These are phyloP conservation scores for Ascoidea tarda DNA, from an alignment of 805 yeast genomes.

Conservation along the genomic window DNA sequence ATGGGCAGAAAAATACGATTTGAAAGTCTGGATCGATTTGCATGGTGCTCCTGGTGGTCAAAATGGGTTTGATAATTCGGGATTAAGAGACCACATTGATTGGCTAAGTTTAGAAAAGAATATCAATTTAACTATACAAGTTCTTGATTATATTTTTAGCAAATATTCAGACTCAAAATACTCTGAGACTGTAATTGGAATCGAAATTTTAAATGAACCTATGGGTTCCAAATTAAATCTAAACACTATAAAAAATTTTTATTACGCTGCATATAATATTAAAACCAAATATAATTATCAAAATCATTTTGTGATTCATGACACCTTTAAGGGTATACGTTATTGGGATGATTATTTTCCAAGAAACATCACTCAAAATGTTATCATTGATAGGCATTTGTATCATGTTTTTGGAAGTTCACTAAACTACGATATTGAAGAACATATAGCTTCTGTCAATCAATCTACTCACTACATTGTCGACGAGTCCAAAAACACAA, in stretches of 20 bases:
- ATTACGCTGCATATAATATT: conserved; percentile 43
- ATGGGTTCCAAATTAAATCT: conserved; percentile 56
- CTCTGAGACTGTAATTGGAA: conserved; percentile 63
- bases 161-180: conserved; percentile 42
- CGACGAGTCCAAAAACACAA: conserved; percentile 22
- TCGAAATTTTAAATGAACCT: conserved; percentile 85
- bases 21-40: conserved; percentile 81
- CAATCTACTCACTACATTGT: conserved; percentile 28
- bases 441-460: conserved; percentile 44
- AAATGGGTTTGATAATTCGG: conserved; percentile 93
- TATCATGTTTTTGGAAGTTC: conserved; percentile 74
- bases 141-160: conserved; percentile 36
- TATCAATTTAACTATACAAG: conserved; percentile 37
- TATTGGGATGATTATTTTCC: conserved; percentile 51
- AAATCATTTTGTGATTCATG: conserved; percentile 56
- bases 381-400: conserved; percentile 78
- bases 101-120: conserved; percentile 43
- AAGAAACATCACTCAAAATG: conserved; percentile 41
- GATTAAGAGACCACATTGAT: conserved; percentile 46
- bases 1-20: conserved; percentile 53
- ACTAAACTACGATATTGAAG: conserved; percentile 40
- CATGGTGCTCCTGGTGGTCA: conserved; percentile 96
- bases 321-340: conserved; percentile 52
- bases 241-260: conserved; percentile 42
- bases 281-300: conserved; percentile 51